phyloP scores from a whole-genome alignment of 352 stramenopile species.

The Pythium brachiatum region DNA sequence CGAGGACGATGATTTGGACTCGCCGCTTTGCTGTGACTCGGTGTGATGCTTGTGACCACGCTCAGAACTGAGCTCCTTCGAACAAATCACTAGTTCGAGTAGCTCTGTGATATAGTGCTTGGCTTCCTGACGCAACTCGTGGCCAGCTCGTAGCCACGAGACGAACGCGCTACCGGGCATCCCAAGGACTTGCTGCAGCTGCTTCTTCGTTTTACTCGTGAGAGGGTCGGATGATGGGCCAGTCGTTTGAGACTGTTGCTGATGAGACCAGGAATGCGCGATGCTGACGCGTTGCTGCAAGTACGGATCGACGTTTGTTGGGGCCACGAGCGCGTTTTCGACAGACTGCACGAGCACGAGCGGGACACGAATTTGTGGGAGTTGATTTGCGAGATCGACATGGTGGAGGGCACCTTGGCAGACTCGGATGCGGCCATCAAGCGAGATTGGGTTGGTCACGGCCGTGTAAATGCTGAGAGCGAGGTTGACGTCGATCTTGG shows the following conservation, averaged over 20 bases:
- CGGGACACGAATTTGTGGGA: constrained; percentile 61
- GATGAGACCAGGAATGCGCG: constrained; percentile 76
- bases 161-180: constrained; percentile 76
- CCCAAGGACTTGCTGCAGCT: constrained; percentile 49
- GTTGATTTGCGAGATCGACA: constrained; percentile 52
- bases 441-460: constrained; percentile 89
- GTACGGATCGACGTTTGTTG: constrained; percentile 89
- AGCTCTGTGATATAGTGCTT: constrained; percentile 82
- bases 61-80: constrained; percentile 24
- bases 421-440: constrained; percentile 83
- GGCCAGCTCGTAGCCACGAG: constrained; percentile 84
- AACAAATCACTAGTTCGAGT: constrained; percentile 73
- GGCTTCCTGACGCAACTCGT: constrained; percentile 87
- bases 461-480: constrained; percentile 93
- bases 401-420: constrained; percentile 79
- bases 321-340: constrained; percentile 85
- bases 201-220: constrained; percentile 44
- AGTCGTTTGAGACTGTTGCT: constrained; percentile 31
- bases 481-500: constrained; percentile 80
- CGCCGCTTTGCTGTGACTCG: neutral
- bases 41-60: neutral
- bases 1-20: neutral
- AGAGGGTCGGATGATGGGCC: constrained; percentile 35
- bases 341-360: constrained; percentile 88
- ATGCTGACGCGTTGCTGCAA: constrained; percentile 74